Percentiles rank a stretch among this genome's conserved stretches.
phyloP scores from a whole-genome alignment of 352 stramenopile species.

The Phytophthora uliginosa region DNA sequence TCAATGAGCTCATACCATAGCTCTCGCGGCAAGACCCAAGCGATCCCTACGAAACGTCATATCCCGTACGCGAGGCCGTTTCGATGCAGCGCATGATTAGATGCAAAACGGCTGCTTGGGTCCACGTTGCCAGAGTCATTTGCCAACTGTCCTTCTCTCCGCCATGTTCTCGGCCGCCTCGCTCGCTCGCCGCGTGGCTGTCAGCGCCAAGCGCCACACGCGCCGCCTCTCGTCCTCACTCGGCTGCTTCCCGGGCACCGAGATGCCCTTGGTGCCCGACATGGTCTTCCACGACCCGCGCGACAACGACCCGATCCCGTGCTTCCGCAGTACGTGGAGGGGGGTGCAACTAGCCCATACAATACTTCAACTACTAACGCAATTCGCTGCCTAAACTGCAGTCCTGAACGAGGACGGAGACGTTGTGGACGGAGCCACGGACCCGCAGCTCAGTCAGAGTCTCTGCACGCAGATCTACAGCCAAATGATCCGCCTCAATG shows the following conservation, averaged over 20 bases:
- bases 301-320: slow-evolving; percentile 86
- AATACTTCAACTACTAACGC: neutral
- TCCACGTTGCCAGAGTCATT: neutral
- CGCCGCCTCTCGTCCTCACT: slow-evolving; percentile 25
- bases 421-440: slow-evolving; percentile 71
- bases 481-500: slow-evolving; percentile 86
- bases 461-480: slow-evolving; percentile 90
- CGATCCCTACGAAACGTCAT: no score
- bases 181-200: slow-evolving; percentile 16
- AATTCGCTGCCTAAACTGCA: slow-evolving; percentile 11
- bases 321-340: slow-evolving; percentile 90
- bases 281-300: slow-evolving; percentile 92
- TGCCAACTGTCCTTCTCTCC: neutral
- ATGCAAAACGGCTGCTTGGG: neutral
- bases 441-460: slow-evolving; percentile 84
- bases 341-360: neutral
- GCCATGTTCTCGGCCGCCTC: slow-evolving; percentile 33
- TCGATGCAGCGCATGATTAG: slow-evolving; percentile 29
- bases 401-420: slow-evolving; percentile 91
- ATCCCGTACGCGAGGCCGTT: slow-evolving; percentile 11
- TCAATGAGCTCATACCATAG: no score
- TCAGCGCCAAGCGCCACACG: neutral
- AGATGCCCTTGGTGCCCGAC: slow-evolving; percentile 90
- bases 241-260: slow-evolving; percentile 80
- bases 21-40: no score